Percentiles rank a stretch among this genome's conserved stretches.
These are phyloP conservation scores for Yamadazyma sp. DNA, from an alignment of 805 yeast genomes.

Conservation along the genomic window DNA sequence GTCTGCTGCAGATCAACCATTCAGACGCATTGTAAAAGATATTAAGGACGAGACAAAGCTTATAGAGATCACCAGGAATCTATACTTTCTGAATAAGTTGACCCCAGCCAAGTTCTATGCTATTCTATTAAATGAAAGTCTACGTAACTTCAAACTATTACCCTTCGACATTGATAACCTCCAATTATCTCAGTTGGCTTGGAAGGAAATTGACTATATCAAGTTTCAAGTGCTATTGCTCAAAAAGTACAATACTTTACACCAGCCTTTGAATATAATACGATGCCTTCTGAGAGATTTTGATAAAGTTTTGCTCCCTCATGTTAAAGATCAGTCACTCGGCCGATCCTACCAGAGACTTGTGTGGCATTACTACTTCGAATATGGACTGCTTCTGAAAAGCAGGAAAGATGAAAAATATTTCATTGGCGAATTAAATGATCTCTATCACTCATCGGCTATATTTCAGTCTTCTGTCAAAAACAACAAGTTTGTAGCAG, in stretches of 20 bases:
- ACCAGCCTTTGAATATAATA: constrained; percentile 31
- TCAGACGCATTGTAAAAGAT: neutral
- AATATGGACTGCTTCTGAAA: constrained; percentile 22
- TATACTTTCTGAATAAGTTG: constrained; percentile 28
- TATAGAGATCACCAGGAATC: constrained; percentile 16
- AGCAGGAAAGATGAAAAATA: constrained; percentile 20
- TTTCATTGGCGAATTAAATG: constrained; percentile 22
- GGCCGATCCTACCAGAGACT: constrained; percentile 41
- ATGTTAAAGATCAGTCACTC: constrained; percentile 22
- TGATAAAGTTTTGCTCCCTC: constrained; percentile 25
- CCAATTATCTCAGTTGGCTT: constrained; percentile 14
- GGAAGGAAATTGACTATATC: constrained; percentile 21
- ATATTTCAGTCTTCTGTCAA: constrained; percentile 37
- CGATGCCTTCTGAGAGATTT: constrained; percentile 31
- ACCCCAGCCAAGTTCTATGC: constrained; percentile 25
- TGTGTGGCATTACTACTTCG: constrained; percentile 42
- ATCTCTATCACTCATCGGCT: constrained; percentile 21
- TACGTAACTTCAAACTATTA: constrained; percentile 19
- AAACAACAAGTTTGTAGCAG: neutral
- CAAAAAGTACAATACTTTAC: constrained; percentile 37
- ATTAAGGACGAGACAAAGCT: constrained; percentile 4
- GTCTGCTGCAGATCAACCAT: constrained; percentile 1
- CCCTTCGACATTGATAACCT: constrained; percentile 18
- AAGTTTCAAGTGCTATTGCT: constrained; percentile 33
- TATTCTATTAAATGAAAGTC: constrained; percentile 27